A percentile compares a stretch with the other conserved stretches of the same genome.
These are phyloP conservation scores for Flaveria brownii DNA, from an alignment of 129 eudicot species.

Conservation along the genomic window DNA sequence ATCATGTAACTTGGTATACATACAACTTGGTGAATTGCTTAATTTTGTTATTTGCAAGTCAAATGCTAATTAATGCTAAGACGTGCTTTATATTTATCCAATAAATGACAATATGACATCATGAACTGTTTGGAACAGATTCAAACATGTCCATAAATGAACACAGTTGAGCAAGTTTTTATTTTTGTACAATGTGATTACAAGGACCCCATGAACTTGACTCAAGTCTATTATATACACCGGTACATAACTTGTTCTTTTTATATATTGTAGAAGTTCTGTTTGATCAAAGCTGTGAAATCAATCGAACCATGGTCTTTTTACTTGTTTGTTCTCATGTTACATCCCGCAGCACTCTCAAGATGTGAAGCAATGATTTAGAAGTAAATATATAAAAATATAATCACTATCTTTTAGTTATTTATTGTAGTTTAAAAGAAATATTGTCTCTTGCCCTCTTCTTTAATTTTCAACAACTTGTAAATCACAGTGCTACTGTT, in stretches of 20 bases:
- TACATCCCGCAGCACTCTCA: not conserved
- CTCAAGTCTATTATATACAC: not conserved
- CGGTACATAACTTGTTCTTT: not conserved
- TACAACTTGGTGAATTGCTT: not conserved
- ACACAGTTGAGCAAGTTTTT: not conserved
- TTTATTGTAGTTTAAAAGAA: not conserved
- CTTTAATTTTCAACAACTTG: not conserved
- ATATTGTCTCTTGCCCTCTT: not conserved
- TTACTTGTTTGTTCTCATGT: not conserved
- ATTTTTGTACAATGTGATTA: not conserved
- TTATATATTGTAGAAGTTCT: not conserved
- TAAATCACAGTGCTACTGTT: not conserved
- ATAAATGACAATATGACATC: not conserved
- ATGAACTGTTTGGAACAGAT: not conserved
- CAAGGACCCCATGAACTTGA: not conserved
- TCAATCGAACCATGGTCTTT: not conserved
- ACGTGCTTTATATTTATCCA: not conserved
- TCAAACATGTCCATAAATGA: not conserved
- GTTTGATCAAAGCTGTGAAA: not conserved
- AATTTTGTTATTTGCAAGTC: not conserved
- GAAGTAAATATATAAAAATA: not conserved
- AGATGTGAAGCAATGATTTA: conserved; percentile 10
- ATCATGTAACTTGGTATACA: not conserved
- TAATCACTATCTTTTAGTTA: not conserved
- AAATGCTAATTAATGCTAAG: not conserved